Percentiles rank a stretch among this genome's conserved stretches.
Conservation (phyloP, 345 rosid genomes). For the Populus davidiana region DNA sequence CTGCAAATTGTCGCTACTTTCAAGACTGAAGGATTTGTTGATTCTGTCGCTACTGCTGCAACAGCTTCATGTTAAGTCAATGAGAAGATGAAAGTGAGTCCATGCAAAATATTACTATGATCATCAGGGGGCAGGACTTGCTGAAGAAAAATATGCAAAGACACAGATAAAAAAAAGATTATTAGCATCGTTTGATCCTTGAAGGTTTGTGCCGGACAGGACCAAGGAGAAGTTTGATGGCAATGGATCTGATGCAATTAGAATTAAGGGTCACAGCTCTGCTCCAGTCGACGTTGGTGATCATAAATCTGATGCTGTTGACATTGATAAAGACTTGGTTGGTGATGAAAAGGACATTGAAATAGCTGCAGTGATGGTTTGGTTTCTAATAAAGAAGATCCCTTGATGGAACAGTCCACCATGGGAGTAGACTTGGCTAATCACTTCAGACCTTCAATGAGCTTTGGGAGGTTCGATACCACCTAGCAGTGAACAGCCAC, state of each 20-base stretch:
- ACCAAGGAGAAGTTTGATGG: constrained; percentile 42
- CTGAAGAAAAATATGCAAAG: constrained; percentile 62
- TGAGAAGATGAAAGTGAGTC: constrained; percentile 77
- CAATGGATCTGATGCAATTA: constrained; percentile 25
- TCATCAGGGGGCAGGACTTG: constrained; percentile 75
- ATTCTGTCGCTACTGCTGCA: constrained; percentile 45
- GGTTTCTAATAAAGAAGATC: constrained; percentile 14
- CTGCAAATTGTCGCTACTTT: constrained; percentile 60
- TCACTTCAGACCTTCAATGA: no score
- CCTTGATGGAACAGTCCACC: no score
- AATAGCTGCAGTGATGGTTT: constrained; percentile 24
- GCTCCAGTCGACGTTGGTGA: constrained; percentile 46
- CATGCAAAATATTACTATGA: constrained; percentile 68
- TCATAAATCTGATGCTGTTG: constrained; percentile 40
- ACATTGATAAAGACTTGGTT: constrained; percentile 51
- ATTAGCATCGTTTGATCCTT: constrained; percentile 29
- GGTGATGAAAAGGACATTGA: constrained; percentile 57
- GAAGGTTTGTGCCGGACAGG: constrained; percentile 32
- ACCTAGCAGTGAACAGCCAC: no score
- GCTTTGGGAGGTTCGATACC: no score
- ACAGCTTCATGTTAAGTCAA: constrained; percentile 78
- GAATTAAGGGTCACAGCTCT: constrained; percentile 36
- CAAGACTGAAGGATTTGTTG: constrained; percentile 63
- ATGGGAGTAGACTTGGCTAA: no score
- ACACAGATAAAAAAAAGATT: neutral